Evolutionary conservation across 371 early-diverging fungal species (phyloP).

Genomic region (Zancudomyces culisetae): DNA sequence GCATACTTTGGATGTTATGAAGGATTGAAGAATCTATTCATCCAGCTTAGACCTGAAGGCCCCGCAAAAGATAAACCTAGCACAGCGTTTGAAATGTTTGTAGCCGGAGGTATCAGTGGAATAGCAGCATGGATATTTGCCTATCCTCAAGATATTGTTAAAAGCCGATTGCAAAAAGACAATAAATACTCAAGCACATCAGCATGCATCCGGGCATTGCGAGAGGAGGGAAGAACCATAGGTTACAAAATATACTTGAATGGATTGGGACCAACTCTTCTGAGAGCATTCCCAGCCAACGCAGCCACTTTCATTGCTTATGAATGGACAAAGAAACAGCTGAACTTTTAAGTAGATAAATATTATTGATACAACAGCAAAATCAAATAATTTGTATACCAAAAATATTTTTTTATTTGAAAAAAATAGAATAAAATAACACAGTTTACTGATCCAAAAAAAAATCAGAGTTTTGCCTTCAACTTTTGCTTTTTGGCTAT

Average conservation of each 20-base stretch:
- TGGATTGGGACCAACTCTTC: slow-evolving; percentile 67
- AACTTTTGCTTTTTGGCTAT: slow-evolving; percentile 9
- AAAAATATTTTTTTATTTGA: too few species aligned
- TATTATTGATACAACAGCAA: too few species aligned
- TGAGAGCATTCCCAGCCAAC: slow-evolving; percentile 82
- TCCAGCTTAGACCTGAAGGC: slow-evolving; percentile 10
- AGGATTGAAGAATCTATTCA: slow-evolving; percentile 34
- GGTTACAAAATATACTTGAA: slow-evolving; percentile 44
- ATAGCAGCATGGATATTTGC: slow-evolving; percentile 60
- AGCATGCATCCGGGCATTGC: slow-evolving; percentile 28
- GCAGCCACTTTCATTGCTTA: slow-evolving; percentile 70
- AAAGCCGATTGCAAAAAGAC: slow-evolving; percentile 55
- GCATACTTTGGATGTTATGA: slow-evolving; percentile 66
- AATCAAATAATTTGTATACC: too few species aligned
- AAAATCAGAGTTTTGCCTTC: slow-evolving; percentile 18
- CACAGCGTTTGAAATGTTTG: slow-evolving; percentile 36
- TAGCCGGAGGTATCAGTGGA: slow-evolving; percentile 72
- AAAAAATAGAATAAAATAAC: neutral
- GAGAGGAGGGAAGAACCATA: slow-evolving; percentile 24
- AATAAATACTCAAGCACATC: slow-evolving; percentile 19
- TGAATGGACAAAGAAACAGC: slow-evolving; percentile 45
- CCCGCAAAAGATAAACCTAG: slow-evolving; percentile 7
- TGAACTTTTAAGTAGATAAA: slow-evolving; percentile 14
- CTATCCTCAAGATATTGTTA: slow-evolving; percentile 79
- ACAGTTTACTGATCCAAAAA: neutral